phyloP scores from a whole-genome alignment of 208 protist genomes.

The Leishmania tarentolae region DNA sequence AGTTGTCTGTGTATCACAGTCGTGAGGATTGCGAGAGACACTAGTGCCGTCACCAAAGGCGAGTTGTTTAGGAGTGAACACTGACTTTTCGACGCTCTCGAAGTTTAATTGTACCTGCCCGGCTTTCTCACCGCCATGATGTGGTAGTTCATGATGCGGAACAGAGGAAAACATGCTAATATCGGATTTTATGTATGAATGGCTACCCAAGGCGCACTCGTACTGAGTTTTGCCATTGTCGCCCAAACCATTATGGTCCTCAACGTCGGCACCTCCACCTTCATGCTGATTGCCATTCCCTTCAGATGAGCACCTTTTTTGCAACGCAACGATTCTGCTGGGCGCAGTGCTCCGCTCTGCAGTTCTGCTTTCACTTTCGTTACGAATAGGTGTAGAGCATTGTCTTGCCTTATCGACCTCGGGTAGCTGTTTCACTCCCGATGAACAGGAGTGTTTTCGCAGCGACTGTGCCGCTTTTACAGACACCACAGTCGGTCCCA shows the following conservation, averaged over 20 bases:
- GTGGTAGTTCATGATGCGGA: not conserved
- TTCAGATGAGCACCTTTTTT: not conserved
- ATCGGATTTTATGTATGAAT: not conserved
- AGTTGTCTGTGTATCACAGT: not conserved
- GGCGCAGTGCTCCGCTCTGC: conserved; percentile 1
- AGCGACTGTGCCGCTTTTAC: not conserved
- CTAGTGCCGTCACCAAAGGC: not conserved
- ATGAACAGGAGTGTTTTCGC: not conserved
- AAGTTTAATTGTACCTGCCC: not conserved
- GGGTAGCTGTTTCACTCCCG: conserved; percentile 6
- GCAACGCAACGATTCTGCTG: conserved; percentile 3
- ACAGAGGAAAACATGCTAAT: not conserved
- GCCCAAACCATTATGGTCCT: not conserved
- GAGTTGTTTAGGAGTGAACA: not conserved
- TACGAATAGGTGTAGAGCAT: not conserved
- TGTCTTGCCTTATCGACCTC: not conserved
- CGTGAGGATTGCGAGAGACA: not conserved
- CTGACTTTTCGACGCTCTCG: not conserved
- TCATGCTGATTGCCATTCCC: not conserved
- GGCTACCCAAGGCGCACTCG: not conserved
- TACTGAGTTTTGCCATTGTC: not conserved
- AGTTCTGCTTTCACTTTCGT: not conserved
- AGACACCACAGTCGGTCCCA: not conserved
- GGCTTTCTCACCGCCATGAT: not conserved
- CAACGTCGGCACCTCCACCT: not conserved